phyloP scores from a whole-genome alignment of 1,284 basidiomycete genomes.

The Puccinia polysora region DNA sequence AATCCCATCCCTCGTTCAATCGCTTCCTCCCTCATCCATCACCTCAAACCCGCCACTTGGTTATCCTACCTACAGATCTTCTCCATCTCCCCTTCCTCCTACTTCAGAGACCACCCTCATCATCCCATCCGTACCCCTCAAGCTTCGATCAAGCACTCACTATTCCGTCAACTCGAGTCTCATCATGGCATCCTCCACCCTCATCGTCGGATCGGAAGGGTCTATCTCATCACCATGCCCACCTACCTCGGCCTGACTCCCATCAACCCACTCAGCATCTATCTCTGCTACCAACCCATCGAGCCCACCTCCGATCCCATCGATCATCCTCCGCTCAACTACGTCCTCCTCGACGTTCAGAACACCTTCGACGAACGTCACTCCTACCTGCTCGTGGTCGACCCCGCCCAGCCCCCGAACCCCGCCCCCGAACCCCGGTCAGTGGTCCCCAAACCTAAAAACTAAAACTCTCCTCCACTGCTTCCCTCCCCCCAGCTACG shows the following conservation, averaged over 20 bases:
- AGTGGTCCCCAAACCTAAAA: too few species aligned
- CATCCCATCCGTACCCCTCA: conserved; percentile 10
- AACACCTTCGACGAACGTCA: conserved; percentile 73
- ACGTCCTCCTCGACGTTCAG: conserved; percentile 68
- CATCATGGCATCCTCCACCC: conserved; percentile 45
- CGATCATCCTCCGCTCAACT: conserved; percentile 53
- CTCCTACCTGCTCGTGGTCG: conserved; percentile 58
- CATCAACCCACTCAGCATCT: conserved; percentile 70
- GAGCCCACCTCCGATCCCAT: conserved; percentile 44
- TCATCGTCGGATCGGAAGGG: conserved; percentile 45
- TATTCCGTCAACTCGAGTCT: background rate
- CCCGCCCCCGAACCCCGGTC: conserved; percentile 54
- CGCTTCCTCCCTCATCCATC: background rate
- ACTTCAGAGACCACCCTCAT: background rate
- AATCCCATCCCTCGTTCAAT: background rate
- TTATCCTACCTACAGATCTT: conserved; percentile 2
- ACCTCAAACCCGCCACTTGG: background rate
- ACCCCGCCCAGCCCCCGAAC: conserved; percentile 56
- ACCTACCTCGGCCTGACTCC: conserved; percentile 65
- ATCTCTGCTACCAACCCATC: conserved; percentile 61
- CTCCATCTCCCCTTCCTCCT: background rate
- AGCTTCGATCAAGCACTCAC: conserved; percentile 11
- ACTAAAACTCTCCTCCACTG: too few species aligned
- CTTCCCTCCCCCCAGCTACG: too few species aligned
- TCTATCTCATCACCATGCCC: conserved; percentile 73